Conservation (phyloP, 129 eudicot species). For the Flaveria ramosissima region DNA sequence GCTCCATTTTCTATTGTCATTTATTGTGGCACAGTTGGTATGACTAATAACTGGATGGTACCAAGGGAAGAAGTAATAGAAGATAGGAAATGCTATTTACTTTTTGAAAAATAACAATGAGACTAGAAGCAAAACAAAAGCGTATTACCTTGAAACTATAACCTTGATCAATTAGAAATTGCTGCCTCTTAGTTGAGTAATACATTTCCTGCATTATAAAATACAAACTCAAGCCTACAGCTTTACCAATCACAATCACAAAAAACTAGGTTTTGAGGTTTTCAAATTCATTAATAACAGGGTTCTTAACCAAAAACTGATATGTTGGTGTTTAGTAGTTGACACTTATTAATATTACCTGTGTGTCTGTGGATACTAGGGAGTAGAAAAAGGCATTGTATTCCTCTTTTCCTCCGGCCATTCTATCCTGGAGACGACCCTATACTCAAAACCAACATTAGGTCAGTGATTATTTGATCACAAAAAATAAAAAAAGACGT, state of each 20-base stretch:
- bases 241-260: background rate
- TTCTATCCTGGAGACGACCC: slow-evolving; percentile 92
- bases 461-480: background rate
- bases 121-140: background rate
- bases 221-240: slow-evolving; percentile 11
- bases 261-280: background rate
- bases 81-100: background rate
- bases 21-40: background rate
- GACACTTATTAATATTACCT: slow-evolving; percentile 44
- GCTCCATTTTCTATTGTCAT: background rate
- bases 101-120: background rate
- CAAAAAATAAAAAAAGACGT: background rate
- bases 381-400: slow-evolving; percentile 98
- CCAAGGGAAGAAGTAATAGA: background rate
- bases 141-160: slow-evolving; percentile 83
- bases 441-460: slow-evolving; percentile 37
- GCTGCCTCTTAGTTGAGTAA: slow-evolving; percentile 97
- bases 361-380: slow-evolving; percentile 98
- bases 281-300: background rate
- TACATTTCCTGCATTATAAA: slow-evolving; percentile 84
- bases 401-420: slow-evolving; percentile 99
- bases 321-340: background rate
- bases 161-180: slow-evolving; percentile 96
- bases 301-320: background rate
- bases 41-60: background rate